phyloP scores from a whole-genome alignment of 352 stramenopile genomes.

The Globisporangium irregulare region DNA sequence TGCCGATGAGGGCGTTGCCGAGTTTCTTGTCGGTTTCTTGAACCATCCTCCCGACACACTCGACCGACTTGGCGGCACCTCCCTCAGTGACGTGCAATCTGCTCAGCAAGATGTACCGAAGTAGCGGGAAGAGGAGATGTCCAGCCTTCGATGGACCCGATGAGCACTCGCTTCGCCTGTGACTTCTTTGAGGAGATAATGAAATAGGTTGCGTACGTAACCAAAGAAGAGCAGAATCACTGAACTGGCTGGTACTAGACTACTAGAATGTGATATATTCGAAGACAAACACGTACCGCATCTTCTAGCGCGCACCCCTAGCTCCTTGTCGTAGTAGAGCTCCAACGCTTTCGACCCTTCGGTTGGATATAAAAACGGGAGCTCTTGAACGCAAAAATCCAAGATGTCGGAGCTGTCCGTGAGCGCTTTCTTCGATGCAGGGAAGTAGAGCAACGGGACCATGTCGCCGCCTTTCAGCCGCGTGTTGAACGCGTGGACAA shows the following conservation, averaged over 20 bases:
- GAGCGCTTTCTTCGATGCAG: conserved; percentile 18
- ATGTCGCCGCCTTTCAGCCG: conserved; percentile 32
- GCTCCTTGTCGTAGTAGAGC: conserved; percentile 36
- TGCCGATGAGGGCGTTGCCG: conserved; percentile 33
- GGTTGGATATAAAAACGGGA: conserved; percentile 32
- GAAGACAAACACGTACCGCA: conserved; percentile 14
- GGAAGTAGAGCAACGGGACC: conserved; percentile 36
- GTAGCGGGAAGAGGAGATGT: conserved; percentile 19
- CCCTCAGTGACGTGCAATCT: conserved; percentile 31
- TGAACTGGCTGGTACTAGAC: background rate
- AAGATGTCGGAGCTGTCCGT: conserved; percentile 40
- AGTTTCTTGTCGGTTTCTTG: conserved; percentile 23
- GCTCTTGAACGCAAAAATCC: conserved; percentile 26
- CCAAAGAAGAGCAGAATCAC: background rate
- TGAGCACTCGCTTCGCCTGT: conserved; percentile 15
- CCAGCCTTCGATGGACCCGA: conserved; percentile 15
- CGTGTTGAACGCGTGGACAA: conserved; percentile 37
- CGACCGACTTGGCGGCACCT: conserved; percentile 19
- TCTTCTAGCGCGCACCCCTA: conserved; percentile 28
- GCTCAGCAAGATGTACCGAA: conserved; percentile 23
- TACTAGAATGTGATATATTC: background rate
- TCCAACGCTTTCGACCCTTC: conserved; percentile 32
- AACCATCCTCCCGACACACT: conserved; percentile 24
- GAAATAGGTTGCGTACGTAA: conserved; percentile 25
- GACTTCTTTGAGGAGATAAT: conserved; percentile 23